phyloP scores from a whole-genome alignment of 768 basidiomycete species.

The Auricularia sp. region DNA sequence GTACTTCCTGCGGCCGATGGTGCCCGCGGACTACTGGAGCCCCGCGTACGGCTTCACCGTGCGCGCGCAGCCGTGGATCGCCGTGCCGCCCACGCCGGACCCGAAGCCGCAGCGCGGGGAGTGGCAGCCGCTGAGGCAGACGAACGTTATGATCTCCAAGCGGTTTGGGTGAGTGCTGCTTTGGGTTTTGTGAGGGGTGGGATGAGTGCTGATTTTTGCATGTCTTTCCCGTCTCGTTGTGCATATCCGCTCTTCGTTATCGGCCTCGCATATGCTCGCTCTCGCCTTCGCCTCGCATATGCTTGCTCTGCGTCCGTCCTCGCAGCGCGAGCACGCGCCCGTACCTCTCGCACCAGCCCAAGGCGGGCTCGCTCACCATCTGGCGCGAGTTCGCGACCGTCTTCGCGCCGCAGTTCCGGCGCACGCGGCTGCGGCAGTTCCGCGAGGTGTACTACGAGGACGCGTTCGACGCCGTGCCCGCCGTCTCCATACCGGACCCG shows the following conservation, averaged over 20 bases:
- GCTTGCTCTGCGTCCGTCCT: too few species aligned
- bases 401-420: slow-evolving; percentile 20
- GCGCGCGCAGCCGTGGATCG: not conserved
- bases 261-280: too few species aligned
- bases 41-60: not conserved
- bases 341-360: slow-evolving; percentile 32
- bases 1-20: not conserved
- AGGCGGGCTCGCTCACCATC: slow-evolving; percentile 23
- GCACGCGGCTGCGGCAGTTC: slow-evolving; percentile 22
- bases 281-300: too few species aligned
- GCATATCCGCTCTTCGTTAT: too few species aligned
- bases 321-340: slow-evolving; percentile 21
- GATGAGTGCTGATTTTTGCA: too few species aligned
- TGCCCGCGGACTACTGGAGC: not conserved
- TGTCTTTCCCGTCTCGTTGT: too few species aligned
- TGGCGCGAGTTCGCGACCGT: slow-evolving; percentile 25
- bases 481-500: too few species aligned
- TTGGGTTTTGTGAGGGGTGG: too few species aligned
- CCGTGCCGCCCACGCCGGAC: not conserved
- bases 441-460: slow-evolving; percentile 11
- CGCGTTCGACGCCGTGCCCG: not conserved
- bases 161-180: not conserved
- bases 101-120: not conserved
- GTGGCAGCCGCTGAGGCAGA: not conserved
- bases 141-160: not conserved